phyloP scores from a whole-genome alignment of 768 basidiomycete species.

The Sporobolomyces pararoseus region DNA sequence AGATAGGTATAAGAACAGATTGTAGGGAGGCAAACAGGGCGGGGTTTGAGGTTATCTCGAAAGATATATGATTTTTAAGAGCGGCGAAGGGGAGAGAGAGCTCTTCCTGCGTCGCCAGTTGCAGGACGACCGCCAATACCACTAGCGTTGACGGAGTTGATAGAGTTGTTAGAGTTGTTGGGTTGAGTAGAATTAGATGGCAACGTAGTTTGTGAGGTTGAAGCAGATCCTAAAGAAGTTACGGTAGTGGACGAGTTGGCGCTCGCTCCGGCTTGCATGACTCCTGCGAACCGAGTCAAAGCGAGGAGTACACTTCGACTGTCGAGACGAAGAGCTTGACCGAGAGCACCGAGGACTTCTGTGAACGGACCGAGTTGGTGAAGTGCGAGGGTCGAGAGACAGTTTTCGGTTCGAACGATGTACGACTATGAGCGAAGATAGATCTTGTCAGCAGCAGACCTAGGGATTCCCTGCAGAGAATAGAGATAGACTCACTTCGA shows the following conservation, averaged over 20 bases:
- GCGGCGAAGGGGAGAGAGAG: neutral
- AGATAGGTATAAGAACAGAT: neutral
- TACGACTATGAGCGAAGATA: conserved; percentile 17
- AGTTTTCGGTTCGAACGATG: conserved; percentile 43
- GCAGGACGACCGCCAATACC: neutral
- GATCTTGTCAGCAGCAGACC: too few species aligned
- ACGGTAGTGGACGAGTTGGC: neutral
- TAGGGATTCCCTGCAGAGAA: too few species aligned
- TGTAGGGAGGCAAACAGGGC: too few species aligned
- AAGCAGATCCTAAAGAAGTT: neutral
- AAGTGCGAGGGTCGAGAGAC: conserved; percentile 40
- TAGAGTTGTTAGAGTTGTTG: neutral
- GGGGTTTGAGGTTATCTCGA: too few species aligned
- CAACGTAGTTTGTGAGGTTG: neutral
- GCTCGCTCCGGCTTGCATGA: conserved; percentile 20
- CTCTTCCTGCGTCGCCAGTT: neutral
- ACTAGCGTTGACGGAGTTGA: neutral
- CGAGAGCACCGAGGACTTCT: conserved; percentile 40
- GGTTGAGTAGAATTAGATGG: neutral
- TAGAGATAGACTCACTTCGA: conserved; percentile 32
- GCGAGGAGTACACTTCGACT: conserved; percentile 27
- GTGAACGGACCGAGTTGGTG: conserved; percentile 45
- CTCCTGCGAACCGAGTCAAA: conserved; percentile 34
- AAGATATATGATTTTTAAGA: neutral
- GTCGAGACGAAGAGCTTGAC: conserved; percentile 29